A percentile compares a stretch with the other conserved stretches of the same genome.
phyloP scores from a whole-genome alignment of 2,329 filamentous ascomycete genomes.

The Rhexocercosporidium sp. region DNA sequence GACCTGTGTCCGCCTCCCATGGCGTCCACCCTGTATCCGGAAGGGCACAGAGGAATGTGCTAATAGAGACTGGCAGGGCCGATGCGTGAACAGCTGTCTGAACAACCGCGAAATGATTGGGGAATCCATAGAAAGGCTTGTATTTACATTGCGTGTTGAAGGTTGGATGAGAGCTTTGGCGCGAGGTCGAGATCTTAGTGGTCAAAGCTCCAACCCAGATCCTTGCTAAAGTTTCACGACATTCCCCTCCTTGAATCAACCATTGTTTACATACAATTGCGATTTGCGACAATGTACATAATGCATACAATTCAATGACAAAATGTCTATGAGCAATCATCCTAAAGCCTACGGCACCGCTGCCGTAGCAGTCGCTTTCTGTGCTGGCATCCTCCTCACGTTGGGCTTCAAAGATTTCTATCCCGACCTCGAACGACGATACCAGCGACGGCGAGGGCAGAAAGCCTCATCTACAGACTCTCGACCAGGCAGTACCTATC shows the following conservation, averaged over 20 bases:
- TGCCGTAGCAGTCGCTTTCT: slow-evolving; percentile 73
- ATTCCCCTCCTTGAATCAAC: not conserved
- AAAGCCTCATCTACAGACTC: slow-evolving; percentile 30
- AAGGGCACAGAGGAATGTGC: slow-evolving; percentile 43
- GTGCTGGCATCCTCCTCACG: slow-evolving; percentile 77
- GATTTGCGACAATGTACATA: slow-evolving; percentile 3
- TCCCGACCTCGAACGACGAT: slow-evolving; percentile 72
- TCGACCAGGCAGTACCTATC: slow-evolving; percentile 38
- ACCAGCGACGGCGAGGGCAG: slow-evolving; percentile 52
- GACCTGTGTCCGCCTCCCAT: slow-evolving; percentile 47
- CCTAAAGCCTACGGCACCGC: slow-evolving; percentile 67
- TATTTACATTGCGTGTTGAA: slow-evolving; percentile 29
- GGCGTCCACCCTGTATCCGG: slow-evolving; percentile 37
- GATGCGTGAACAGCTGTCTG: slow-evolving; percentile 81
- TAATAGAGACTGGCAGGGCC: slow-evolving; percentile 62
- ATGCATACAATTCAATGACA: slow-evolving; percentile 26
- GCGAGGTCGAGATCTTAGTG: slow-evolving; percentile 34
- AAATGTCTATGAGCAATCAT: slow-evolving; percentile 66
- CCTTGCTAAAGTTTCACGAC: slow-evolving; percentile 8
- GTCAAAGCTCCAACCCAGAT: slow-evolving; percentile 45
- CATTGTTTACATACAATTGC: slow-evolving; percentile 1
- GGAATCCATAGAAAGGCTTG: slow-evolving; percentile 71
- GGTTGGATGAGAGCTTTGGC: slow-evolving; percentile 25
- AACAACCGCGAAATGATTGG: slow-evolving; percentile 79
- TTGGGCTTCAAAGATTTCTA: slow-evolving; percentile 82